Percentiles rank a stretch among this genome's conserved stretches.
Evolutionary conservation across 2,329 filamentous ascomycete species (phyloP).

Genomic region (Colletotrichum sp.): DNA sequence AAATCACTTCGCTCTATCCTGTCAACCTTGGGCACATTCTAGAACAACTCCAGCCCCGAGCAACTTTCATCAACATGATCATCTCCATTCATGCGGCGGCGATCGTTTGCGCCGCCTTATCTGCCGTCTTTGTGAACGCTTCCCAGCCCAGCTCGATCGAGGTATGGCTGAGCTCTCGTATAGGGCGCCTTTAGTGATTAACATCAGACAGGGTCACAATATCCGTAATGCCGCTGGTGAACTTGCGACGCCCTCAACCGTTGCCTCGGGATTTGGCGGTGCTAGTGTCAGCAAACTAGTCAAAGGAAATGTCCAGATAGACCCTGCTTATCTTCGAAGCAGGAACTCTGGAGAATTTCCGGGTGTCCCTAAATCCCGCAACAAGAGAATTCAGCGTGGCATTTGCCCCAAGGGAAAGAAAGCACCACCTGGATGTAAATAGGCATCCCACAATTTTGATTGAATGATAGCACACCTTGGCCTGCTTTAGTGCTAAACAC

Average conservation of each 20-base stretch:
- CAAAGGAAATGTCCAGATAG: neutral
- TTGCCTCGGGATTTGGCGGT: neutral
- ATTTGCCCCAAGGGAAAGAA: neutral
- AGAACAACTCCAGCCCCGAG: neutral
- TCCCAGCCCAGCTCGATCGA: neutral
- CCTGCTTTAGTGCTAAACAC: no score
- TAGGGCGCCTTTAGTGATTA: neutral
- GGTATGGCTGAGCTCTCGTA: neutral
- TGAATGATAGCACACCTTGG: neutral
- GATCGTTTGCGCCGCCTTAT: neutral
- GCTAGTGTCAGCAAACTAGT: neutral
- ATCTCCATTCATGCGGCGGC: neutral
- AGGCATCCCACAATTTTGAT: neutral
- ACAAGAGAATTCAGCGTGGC: neutral
- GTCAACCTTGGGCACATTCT: neutral
- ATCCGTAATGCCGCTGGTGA: neutral
- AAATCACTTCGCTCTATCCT: neutral
- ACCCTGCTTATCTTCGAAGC: neutral
- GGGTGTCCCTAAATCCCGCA: neutral
- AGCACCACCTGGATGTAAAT: neutral
- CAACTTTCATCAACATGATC: neutral
- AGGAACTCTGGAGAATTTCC: fast-evolving
- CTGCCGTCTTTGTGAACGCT: neutral
- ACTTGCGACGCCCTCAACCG: neutral
- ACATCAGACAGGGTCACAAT: neutral